Percentiles rank a stretch among this genome's conserved stretches.
These are phyloP conservation scores for Protea cynaroides DNA, from an alignment of 164 flowering plant species.

Conservation along the genomic window DNA sequence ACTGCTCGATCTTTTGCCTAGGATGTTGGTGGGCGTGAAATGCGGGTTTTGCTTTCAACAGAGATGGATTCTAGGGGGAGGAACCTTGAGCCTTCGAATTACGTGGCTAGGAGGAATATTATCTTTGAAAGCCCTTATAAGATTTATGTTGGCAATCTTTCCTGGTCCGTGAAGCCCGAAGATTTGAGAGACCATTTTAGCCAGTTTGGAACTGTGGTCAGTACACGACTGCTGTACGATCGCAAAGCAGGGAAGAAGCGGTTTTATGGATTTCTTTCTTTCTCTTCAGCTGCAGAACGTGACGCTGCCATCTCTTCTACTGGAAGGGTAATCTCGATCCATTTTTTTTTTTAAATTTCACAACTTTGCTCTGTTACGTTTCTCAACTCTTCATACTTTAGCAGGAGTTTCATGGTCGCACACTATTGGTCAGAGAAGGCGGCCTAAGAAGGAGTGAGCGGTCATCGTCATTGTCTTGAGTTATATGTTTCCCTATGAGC, in stretches of 20 bases:
- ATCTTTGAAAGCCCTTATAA: slow-evolving; percentile 41
- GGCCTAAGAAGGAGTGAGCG: slow-evolving; percentile 14
- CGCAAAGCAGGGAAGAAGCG: slow-evolving; percentile 30
- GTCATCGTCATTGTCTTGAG: neutral
- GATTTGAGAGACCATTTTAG: slow-evolving; percentile 33
- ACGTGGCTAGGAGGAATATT: slow-evolving; percentile 17
- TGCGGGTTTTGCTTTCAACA: slow-evolving; percentile 31
- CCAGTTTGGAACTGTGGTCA: slow-evolving; percentile 42
- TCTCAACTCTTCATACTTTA: neutral
- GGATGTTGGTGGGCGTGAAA: slow-evolving; percentile 48
- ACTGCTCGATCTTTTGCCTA: slow-evolving; percentile 1
- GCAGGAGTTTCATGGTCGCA: slow-evolving; percentile 28
- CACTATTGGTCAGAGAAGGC: slow-evolving; percentile 23
- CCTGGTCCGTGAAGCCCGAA: slow-evolving; percentile 31
- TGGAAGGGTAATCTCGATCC: slow-evolving; percentile 25
- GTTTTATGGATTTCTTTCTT: slow-evolving; percentile 39
- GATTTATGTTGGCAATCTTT: slow-evolving; percentile 44
- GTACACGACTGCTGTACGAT: slow-evolving; percentile 33
- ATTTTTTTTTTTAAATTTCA: neutral
- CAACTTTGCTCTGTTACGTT: neutral
- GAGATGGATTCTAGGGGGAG: slow-evolving; percentile 20
- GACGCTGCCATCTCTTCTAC: slow-evolving; percentile 28
- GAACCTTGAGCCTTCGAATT: slow-evolving; percentile 14
- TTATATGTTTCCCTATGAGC: no score
- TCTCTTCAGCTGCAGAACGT: slow-evolving; percentile 29